phyloP scores from a whole-genome alignment of 495 filamentous ascomycete genomes.

The Annulohypoxylon stygium region DNA sequence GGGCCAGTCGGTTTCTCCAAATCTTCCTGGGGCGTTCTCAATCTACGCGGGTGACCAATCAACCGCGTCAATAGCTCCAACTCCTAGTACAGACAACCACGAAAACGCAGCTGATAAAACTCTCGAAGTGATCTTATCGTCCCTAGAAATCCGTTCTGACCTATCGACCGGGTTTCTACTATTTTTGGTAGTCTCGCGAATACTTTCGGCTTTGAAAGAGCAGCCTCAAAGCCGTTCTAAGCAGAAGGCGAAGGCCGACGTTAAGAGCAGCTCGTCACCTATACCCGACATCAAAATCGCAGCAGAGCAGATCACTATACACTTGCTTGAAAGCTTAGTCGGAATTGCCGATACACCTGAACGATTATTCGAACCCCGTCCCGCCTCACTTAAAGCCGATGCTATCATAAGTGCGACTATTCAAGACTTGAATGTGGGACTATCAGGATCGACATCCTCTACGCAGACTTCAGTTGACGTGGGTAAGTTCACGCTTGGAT shows the following conservation, averaged over 20 bases:
- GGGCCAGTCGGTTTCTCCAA: constrained; percentile 56
- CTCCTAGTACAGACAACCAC: constrained; percentile 11
- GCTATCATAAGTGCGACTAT: constrained; percentile 65
- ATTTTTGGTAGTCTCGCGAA: constrained; percentile 68
- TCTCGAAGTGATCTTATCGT: constrained; percentile 69
- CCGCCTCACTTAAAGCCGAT: constrained; percentile 56
- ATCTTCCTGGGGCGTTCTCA: constrained; percentile 71
- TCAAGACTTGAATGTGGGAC: constrained; percentile 57
- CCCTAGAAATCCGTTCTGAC: constrained; percentile 72
- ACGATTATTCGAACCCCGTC: constrained; percentile 51
- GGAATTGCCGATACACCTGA: constrained; percentile 59
- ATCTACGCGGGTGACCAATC: constrained; percentile 54
- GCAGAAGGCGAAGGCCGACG: constrained; percentile 39
- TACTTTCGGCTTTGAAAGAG: constrained; percentile 61
- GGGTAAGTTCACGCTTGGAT: constrained; percentile 79
- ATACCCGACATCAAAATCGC: constrained; percentile 63
- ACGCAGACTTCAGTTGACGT: constrained; percentile 64
- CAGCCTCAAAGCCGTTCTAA: constrained; percentile 41
- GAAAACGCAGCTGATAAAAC: constrained; percentile 50
- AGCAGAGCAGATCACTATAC: constrained; percentile 68
- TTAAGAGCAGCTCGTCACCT: constrained; percentile 43
- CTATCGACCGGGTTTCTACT: constrained; percentile 76
- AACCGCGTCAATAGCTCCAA: constrained; percentile 38
- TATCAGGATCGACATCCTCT: constrained; percentile 49
- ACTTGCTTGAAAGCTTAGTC: constrained; percentile 74